Conservation (phyloP, 2,329 filamentous ascomycete species). For the Diatrype stigma region DNA sequence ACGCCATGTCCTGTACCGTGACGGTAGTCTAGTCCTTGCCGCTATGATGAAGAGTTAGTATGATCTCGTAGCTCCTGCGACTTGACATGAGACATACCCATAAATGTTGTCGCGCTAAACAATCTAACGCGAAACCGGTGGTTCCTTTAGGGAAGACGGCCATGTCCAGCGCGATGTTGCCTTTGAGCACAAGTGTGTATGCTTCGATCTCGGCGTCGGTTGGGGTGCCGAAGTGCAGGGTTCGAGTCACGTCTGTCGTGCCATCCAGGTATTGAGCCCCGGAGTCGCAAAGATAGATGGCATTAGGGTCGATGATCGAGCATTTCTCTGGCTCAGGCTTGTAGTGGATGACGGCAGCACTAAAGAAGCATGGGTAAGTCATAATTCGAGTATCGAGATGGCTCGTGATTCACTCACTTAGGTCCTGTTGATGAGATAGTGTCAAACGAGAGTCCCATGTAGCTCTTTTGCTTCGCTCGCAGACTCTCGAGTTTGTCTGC, state of each 20-base stretch:
- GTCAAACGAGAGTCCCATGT: conserved; percentile 86
- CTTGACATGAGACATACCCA: conserved; percentile 59
- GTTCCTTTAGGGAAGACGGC: conserved; percentile 93
- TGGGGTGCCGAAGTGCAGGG: conserved; percentile 84
- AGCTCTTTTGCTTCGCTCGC: conserved; percentile 65
- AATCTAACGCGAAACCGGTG: conserved; percentile 86
- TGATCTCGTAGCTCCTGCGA: background rate
- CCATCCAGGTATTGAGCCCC: conserved; percentile 95
- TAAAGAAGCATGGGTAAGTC: conserved; percentile 31
- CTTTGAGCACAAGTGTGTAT: conserved; percentile 92
- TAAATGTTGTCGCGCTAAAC: conserved; percentile 81
- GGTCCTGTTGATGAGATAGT: conserved; percentile 94
- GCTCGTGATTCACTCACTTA: conserved; percentile 43
- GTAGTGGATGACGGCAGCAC: conserved; percentile 95
- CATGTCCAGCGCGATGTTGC: conserved; percentile 82
- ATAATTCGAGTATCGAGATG: background rate
- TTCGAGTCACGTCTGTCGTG: conserved; percentile 93
- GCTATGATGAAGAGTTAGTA: conserved; percentile 29
- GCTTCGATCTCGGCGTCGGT: conserved; percentile 79
- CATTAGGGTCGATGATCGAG: conserved; percentile 75
- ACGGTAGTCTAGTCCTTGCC: conserved; percentile 84
- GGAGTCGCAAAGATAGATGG: conserved; percentile 93
- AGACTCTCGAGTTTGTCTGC: conserved; percentile 84
- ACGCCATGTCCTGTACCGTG: conserved; percentile 96
- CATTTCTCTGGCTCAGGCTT: conserved; percentile 80